A percentile compares a stretch with the other conserved stretches of the same genome.
Conservation (phyloP, 805 yeast genomes). For the Myxozyma vanderwaltii region DNA sequence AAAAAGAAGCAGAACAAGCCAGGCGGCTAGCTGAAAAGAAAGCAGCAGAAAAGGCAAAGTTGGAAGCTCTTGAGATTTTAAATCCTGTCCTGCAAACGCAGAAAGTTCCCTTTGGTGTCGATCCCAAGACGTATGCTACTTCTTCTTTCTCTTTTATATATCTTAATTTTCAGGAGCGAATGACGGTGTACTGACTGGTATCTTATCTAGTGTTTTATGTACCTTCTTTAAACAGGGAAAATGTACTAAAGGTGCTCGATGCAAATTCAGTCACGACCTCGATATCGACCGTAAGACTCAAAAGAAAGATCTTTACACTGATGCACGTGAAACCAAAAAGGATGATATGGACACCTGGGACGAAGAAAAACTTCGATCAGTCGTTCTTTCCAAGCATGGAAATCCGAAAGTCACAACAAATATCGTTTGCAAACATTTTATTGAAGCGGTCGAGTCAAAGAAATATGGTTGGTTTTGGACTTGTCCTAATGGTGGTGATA, state of each 20-base stretch:
- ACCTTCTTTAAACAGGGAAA: slow-evolving; percentile 82
- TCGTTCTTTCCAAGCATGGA: slow-evolving; percentile 89
- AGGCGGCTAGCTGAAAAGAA: slow-evolving; percentile 76
- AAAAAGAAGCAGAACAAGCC: slow-evolving; percentile 73
- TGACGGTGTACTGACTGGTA: not conserved
- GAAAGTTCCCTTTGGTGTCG: slow-evolving; percentile 94
- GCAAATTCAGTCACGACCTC: slow-evolving; percentile 92
- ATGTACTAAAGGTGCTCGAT: slow-evolving; percentile 67
- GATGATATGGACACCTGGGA: slow-evolving; percentile 98
- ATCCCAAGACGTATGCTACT: slow-evolving; percentile 71
- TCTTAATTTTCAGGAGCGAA: too few species aligned
- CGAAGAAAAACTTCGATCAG: slow-evolving; percentile 87
- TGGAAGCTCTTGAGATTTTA: slow-evolving; percentile 79
- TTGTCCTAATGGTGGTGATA: slow-evolving; percentile 92
- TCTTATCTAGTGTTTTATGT: slow-evolving; percentile 61
- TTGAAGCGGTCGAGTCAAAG: slow-evolving; percentile 95
- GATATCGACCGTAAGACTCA: slow-evolving; percentile 81
- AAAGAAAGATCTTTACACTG: slow-evolving; percentile 91
- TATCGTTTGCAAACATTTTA: slow-evolving; percentile 87
- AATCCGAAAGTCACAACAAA: slow-evolving; percentile 93
- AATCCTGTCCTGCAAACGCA: slow-evolving; percentile 68
- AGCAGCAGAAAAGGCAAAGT: slow-evolving; percentile 86
- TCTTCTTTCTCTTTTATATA: too few species aligned
- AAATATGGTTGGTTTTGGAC: slow-evolving; percentile 99
- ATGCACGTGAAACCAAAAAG: slow-evolving; percentile 61